These are phyloP conservation scores for Cadophora sp. DNA, from an alignment of 2,329 filamentous ascomycete genomes.

Conservation along the genomic window DNA sequence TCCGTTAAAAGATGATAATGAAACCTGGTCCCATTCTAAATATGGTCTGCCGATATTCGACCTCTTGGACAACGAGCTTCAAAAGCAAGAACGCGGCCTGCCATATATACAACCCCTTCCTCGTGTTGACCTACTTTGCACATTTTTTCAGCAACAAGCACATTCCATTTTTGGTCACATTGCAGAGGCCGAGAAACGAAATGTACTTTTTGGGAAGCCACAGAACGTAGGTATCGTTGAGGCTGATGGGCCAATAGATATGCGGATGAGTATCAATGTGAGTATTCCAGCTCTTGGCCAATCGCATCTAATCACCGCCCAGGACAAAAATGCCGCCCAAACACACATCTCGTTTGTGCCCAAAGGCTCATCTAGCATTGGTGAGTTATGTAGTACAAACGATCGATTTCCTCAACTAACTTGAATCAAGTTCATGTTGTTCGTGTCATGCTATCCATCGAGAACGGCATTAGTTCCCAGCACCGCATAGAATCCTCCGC, in stretches of 20 bases:
- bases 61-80: constrained; percentile 48
- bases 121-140: constrained; percentile 68
- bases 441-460: constrained; percentile 37
- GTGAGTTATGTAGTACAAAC: constrained; percentile 28
- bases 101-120: constrained; percentile 58
- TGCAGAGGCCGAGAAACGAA: constrained; percentile 71
- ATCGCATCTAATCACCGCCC: constrained; percentile 5
- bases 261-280: constrained; percentile 39
- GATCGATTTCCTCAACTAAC: constrained; percentile 14
- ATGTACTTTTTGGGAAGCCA: constrained; percentile 69
- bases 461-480: constrained; percentile 43
- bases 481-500: constrained; percentile 29
- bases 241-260: constrained; percentile 34
- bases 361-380: constrained; percentile 30
- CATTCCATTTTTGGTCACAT: constrained; percentile 70
- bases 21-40: constrained; percentile 52
- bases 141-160: constrained; percentile 63
- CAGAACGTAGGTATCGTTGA: constrained; percentile 33
- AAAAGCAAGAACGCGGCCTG: constrained; percentile 39
- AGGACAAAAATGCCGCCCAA: constrained; percentile 32
- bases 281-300: constrained; percentile 5
- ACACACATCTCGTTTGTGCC: constrained; percentile 39
- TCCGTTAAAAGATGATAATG: constrained; percentile 57
- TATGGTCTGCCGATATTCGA: constrained; percentile 54
- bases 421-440: constrained; percentile 39